Base-by-base conservation (phyloP, 306 rosid genomes). In the Hippophae tibetana region DNA sequence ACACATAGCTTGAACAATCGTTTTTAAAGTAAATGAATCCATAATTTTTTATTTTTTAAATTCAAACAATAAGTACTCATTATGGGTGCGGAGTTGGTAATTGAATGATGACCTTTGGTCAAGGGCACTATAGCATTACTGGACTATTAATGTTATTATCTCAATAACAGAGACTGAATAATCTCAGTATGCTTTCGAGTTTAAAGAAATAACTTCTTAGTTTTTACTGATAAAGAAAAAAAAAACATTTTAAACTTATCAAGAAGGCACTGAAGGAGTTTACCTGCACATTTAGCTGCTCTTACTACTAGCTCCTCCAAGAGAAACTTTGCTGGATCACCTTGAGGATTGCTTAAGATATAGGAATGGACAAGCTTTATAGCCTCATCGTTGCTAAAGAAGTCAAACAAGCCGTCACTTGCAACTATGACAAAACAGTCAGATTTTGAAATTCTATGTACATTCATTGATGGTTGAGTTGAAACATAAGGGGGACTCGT, bases 341-440 rank as follows among this genome's bases (percentile, higher is more conserved):
- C 95, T 5, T 57, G 62, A 61, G 99, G 88, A 55, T 84, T 86
- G 69, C 74, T 75, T 65, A 43, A 71, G 78, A 92, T 92, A 67
- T 76, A 88, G 55, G 85, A 88, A 67, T 78, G 79, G 42, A 84
- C 97, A 58, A 83, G 85, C 80, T 74, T 75, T 40, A 92, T 83
- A 7, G 88, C 86, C 78, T 92, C 99, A 0, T 80, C 86, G 52
- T 92, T 92, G 74, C 83, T 86, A 79, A 85, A 88, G 81, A 88
- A 92, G 82, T 92, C 99, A 65, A 92, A 92, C 73, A 92, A 79
- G 65, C 99, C 99, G 68, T 92, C 99, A 69, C 99, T 92, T 18
- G 79, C 96, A 53, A 88, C 81, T 68, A 92, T 74, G 12, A 83
- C 95, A 70, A 88, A 92, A 43, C 69, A 78, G 73, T 92, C 99